phyloP scores from a whole-genome alignment of 208 protist genomes.

The Trypanosoma cruzi region DNA sequence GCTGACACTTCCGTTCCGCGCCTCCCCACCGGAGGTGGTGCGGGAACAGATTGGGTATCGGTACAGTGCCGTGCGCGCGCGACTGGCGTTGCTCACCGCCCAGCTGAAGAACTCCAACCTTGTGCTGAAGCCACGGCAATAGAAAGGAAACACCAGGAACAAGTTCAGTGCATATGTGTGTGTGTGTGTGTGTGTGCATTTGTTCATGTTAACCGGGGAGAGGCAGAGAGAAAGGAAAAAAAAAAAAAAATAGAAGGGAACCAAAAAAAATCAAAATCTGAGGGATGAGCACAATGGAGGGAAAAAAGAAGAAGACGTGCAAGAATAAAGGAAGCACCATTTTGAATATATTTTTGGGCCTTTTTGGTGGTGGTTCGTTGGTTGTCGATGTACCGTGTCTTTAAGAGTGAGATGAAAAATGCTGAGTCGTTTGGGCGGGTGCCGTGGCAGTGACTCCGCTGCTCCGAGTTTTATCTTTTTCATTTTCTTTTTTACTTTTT shows the following conservation, averaged over 20 bases:
- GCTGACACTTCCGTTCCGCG: slow-evolving; percentile 86
- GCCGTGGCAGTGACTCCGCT: background rate
- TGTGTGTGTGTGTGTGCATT: background rate
- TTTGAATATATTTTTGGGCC: background rate
- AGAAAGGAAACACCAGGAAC: background rate
- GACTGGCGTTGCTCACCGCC: slow-evolving; percentile 88
- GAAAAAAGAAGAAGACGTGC: background rate
- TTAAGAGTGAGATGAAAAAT: background rate
- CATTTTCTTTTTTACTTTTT: background rate
- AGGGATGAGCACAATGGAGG: background rate
- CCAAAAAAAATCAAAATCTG: background rate
- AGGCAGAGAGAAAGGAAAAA: slow-evolving; percentile 1
- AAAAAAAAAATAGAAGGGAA: slow-evolving; percentile 9
- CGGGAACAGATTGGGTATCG: slow-evolving; percentile 92
- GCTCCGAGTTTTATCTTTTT: background rate
- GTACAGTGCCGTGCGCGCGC: slow-evolving; percentile 89
- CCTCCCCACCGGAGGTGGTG: slow-evolving; percentile 85
- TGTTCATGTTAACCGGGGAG: background rate
- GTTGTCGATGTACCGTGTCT: slow-evolving; percentile 21
- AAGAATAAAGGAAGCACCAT: slow-evolving; percentile 2
- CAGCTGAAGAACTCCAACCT: slow-evolving; percentile 87
- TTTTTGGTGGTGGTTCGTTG: background rate
- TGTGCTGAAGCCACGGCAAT: slow-evolving; percentile 37
- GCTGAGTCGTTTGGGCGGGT: background rate
- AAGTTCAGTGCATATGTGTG: background rate